These are phyloP conservation scores for Triticum urartu DNA, from an alignment of 176 grass and related monocot species.

Conservation along the genomic window DNA sequence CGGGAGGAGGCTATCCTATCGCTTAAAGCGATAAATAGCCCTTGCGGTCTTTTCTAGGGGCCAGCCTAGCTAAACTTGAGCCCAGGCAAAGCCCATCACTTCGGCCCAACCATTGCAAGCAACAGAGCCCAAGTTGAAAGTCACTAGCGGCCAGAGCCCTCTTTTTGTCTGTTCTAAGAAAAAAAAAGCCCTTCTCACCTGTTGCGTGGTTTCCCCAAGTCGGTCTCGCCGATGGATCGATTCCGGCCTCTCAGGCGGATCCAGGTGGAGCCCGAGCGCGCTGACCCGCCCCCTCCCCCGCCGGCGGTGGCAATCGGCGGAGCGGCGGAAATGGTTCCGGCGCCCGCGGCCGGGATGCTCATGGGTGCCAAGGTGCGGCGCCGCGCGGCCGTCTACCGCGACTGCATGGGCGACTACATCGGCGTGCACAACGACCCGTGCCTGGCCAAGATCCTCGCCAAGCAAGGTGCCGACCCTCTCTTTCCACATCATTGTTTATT, in stretches of 20 bases:
- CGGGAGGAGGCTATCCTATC: too few relatives aligned
- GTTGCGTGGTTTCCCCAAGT: constrained; percentile 10
- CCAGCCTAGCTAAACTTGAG: too few relatives aligned
- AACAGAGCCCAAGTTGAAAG: too few relatives aligned
- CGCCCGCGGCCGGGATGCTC: constrained; percentile 41
- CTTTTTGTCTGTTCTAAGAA: not conserved
- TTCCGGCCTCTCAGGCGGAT: constrained; percentile 61
- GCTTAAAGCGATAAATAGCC: too few relatives aligned
- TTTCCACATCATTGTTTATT: not conserved
- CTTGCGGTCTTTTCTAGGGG: too few relatives aligned
- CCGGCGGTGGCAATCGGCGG: not conserved
- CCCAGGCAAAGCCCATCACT: too few relatives aligned
- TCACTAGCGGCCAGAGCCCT: too few relatives aligned
- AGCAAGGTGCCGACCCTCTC: constrained; percentile 56
- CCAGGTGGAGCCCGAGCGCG: constrained; percentile 51
- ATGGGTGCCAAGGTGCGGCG: constrained; percentile 72
- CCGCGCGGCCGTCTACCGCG: constrained; percentile 50
- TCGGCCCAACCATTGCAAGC: too few relatives aligned
- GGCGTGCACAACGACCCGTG: constrained; percentile 70
- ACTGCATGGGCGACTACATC: constrained; percentile 87
- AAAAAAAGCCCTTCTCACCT: not conserved
- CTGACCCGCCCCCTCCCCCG: not conserved
- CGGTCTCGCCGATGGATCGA: constrained; percentile 58
- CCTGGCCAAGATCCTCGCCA: constrained; percentile 79
- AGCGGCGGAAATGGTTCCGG: constrained; percentile 9